Conservation (phyloP, 208 protist genomes). For the Trypanosoma cruzi region DNA sequence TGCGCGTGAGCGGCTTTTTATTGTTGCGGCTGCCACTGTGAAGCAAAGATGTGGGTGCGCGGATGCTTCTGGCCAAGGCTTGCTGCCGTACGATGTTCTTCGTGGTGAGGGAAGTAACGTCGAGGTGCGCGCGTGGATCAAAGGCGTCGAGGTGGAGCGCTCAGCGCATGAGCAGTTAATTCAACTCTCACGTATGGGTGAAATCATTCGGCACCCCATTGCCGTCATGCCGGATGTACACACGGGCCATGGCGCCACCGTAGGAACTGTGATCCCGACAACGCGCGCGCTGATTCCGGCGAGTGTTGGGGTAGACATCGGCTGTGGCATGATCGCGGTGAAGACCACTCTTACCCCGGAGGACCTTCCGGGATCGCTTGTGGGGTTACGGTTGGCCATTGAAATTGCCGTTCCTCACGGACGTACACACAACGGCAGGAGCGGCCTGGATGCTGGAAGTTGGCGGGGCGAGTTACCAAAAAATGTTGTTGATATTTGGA, state of each 20-base stretch:
- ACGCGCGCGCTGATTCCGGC: constrained; percentile 80
- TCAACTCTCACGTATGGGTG: constrained; percentile 50
- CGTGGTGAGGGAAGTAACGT: constrained; percentile 34
- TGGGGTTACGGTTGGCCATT: constrained; percentile 68
- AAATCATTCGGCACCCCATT: constrained; percentile 68
- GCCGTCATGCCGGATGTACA: constrained; percentile 93
- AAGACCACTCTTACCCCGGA: constrained; percentile 65
- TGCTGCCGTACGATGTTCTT: constrained; percentile 29
- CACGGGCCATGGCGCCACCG: constrained; percentile 77
- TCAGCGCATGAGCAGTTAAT: constrained; percentile 56
- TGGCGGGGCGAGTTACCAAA: constrained; percentile 64
- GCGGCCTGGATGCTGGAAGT: constrained; percentile 56
- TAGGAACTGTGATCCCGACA: constrained; percentile 88
- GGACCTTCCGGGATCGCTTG: constrained; percentile 64
- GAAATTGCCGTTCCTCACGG: constrained; percentile 83
- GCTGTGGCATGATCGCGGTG: constrained; percentile 90
- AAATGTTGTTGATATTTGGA: constrained; percentile 52
- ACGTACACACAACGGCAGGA: constrained; percentile 65
- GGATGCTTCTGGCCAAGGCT: not conserved
- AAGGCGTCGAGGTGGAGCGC: constrained; percentile 63
- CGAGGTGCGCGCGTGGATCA: constrained; percentile 62
- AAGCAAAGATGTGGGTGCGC: not conserved
- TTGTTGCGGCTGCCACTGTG: not conserved
- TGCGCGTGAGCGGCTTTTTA: not conserved
- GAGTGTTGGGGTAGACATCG: constrained; percentile 91